A percentile compares a stretch with the other conserved stretches of the same genome.
Evolutionary conservation across 345 rosid species (phyloP).

Genomic region (Physaria fendleri): DNA sequence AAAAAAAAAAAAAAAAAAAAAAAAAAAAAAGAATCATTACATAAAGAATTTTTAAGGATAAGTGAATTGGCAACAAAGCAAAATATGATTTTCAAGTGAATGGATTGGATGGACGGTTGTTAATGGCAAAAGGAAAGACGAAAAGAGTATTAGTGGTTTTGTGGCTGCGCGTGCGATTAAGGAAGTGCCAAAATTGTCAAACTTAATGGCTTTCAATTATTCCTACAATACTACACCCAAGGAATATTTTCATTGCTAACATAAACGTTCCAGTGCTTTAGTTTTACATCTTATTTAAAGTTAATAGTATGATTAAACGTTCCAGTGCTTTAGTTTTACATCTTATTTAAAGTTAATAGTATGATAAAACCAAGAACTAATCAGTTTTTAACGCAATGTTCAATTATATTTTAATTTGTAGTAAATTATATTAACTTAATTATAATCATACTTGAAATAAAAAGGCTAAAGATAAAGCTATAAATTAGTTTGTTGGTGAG

Average conservation of each 20-base stretch:
- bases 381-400: no score
- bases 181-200: conserved; percentile 18
- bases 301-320: no score
- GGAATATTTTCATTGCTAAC: background rate
- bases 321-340: no score
- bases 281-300: no score
- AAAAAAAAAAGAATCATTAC: background rate
- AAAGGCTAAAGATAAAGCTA: background rate
- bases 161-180: conserved; percentile 23
- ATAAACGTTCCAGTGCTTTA: background rate
- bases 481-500: background rate
- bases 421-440: background rate
- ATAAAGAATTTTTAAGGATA: conserved; percentile 5
- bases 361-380: no score
- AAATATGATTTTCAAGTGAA: conserved; percentile 14
- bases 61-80: conserved; percentile 17
- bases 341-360: no score
- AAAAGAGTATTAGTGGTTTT: conserved; percentile 10
- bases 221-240: background rate
- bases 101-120: conserved; percentile 27
- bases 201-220: conserved; percentile 28
- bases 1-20: no score
- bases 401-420: background rate
- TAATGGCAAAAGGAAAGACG: background rate
- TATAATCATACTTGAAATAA: background rate